Percentiles rank a stretch among this genome's conserved stretches.
Conservation (phyloP, 2,329 filamentous ascomycete genomes). For the Neopestalotiopsis sp. region DNA sequence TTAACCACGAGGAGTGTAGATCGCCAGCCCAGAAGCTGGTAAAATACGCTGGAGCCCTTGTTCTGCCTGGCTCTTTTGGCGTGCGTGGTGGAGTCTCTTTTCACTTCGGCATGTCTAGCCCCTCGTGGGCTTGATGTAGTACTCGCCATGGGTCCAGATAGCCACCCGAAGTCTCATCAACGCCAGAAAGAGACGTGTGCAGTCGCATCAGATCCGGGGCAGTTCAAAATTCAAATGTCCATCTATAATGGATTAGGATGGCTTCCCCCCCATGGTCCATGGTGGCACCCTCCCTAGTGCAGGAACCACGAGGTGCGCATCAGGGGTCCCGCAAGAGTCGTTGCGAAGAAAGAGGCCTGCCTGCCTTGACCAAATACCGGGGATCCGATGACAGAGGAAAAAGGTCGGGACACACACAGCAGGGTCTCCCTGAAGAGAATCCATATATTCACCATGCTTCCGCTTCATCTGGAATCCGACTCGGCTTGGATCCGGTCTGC, state of each 20-base stretch:
- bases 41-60: not conserved
- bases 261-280: too few relatives aligned
- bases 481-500: not conserved
- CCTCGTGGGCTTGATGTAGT: not conserved
- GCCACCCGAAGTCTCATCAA: not conserved
- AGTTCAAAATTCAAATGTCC: not conserved
- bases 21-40: not conserved
- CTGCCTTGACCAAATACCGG: not conserved
- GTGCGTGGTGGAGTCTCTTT: not conserved
- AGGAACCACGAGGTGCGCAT: constrained; percentile 4
- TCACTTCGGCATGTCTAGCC: not conserved
- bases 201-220: not conserved
- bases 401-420: not conserved
- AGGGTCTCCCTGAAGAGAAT: not conserved
- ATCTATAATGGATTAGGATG: too few relatives aligned
- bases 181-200: constrained; percentile 4
- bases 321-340: not conserved
- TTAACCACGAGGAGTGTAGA: not conserved
- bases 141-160: not conserved
- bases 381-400: not conserved
- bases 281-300: not conserved
- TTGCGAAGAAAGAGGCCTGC: not conserved
- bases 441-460: constrained; percentile 13
- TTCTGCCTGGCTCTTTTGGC: not conserved
- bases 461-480: not conserved